phyloP scores from a whole-genome alignment of 768 basidiomycete genomes.

The Postia placenta region DNA sequence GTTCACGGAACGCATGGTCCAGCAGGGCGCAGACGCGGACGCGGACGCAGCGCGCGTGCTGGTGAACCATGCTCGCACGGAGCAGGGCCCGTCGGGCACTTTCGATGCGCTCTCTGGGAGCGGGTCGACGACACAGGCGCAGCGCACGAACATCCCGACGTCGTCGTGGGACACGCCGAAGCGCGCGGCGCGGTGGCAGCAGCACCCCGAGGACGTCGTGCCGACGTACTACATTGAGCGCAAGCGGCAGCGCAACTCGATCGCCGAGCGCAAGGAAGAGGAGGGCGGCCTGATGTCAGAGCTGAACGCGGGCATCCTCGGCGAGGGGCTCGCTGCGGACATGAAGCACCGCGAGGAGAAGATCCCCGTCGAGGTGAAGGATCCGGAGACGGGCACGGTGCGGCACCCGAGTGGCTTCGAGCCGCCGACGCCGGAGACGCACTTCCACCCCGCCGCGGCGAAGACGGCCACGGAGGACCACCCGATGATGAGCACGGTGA shows the following conservation, averaged over 20 bases:
- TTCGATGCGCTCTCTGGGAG: background rate
- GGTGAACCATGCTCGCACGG: conserved; percentile 1
- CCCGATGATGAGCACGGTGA: conserved; percentile 3
- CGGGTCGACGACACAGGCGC: conserved; percentile 1
- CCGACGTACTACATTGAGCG: conserved; percentile 20
- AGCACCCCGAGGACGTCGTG: conserved; percentile 15
- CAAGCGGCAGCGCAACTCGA: conserved; percentile 16
- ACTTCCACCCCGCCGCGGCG: conserved; percentile 16
- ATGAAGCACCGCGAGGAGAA: conserved; percentile 20
- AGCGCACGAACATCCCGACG: conserved; percentile 13
- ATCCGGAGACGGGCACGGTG: conserved; percentile 10
- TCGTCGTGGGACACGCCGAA: conserved; percentile 14
- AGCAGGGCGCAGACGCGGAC: background rate
- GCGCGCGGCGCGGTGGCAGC: background rate
- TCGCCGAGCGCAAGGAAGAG: conserved; percentile 18
- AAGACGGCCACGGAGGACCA: conserved; percentile 9
- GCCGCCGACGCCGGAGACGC: conserved; percentile 23
- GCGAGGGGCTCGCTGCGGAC: conserved; percentile 20
- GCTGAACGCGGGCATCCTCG: conserved; percentile 20
- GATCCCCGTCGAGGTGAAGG: conserved; percentile 23
- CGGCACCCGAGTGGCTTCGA: conserved; percentile 20
- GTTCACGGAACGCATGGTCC: conserved; percentile 7
- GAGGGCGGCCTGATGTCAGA: conserved; percentile 23
- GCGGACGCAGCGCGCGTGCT: background rate
- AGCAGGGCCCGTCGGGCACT: background rate